A percentile compares a stretch with the other conserved stretches of the same genome.
Evolutionary conservation across 1,139 yeast species (phyloP).

Genomic region (Saccharomyces hybrid): DNA sequence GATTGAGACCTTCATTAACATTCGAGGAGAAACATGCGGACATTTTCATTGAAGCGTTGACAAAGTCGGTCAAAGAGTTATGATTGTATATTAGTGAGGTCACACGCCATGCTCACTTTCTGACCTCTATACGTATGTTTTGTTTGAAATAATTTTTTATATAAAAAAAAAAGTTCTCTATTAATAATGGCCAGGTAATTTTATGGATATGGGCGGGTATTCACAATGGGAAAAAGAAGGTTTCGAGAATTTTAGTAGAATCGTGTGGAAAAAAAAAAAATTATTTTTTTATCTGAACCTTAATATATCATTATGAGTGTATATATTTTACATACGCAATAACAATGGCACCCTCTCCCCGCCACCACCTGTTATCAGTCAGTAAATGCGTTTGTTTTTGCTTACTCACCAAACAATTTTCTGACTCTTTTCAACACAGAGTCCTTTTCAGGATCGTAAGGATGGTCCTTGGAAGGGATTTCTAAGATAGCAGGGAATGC

Average conservation of each 20-base stretch:
- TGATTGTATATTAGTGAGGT: constrained; percentile 3
- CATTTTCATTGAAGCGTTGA: constrained; percentile 43
- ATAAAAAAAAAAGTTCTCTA: background rate
- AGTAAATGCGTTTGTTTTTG: constrained; percentile 1
- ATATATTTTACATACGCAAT: background rate
- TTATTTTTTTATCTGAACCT: background rate
- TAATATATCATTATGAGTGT: constrained; percentile 1
- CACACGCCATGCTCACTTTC: background rate
- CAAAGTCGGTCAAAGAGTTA: constrained; percentile 28
- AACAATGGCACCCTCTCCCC: background rate
- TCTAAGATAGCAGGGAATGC: constrained; percentile 96
- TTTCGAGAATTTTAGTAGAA: background rate
- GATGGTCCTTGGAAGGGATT: constrained; percentile 97
- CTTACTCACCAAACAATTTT: constrained; percentile 83
- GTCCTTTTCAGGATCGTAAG: constrained; percentile 96
- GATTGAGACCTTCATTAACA: constrained; percentile 64
- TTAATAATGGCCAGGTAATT: background rate
- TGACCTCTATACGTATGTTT: background rate
- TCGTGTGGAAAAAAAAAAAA: background rate
- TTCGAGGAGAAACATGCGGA: constrained; percentile 65
- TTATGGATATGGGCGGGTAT: background rate
- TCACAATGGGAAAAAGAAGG: background rate
- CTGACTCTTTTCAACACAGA: constrained; percentile 89
- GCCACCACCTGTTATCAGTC: background rate
- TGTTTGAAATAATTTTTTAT: background rate